phyloP scores from a whole-genome alignment of 257 asterid genomes.

The Solanum medicagineum region DNA sequence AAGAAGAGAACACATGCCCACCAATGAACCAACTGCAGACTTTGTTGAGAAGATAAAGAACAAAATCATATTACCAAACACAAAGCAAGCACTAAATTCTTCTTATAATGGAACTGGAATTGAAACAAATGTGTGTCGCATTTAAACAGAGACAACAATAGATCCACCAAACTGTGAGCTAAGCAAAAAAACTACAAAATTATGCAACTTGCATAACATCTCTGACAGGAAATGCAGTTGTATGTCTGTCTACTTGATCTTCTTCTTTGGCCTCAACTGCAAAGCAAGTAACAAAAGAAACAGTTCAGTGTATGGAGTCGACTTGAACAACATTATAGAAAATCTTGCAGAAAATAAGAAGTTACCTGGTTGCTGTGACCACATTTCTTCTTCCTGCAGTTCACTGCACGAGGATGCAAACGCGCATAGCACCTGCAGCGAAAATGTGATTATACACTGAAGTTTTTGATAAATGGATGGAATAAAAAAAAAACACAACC shows the following conservation, averaged over 20 bases:
- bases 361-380: conserved; percentile 8
- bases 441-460: not conserved
- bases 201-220: not conserved
- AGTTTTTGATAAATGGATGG: not conserved
- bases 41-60: not conserved
- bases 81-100: not conserved
- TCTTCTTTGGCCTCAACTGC: conserved; percentile 14
- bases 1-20: not conserved
- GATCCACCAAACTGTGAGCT: not conserved
- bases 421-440: conserved; percentile 1
- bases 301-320: not conserved
- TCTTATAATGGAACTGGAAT: not conserved
- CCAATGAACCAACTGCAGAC: not conserved
- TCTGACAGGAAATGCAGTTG: not conserved
- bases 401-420: conserved; percentile 3
- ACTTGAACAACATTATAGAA: not conserved
- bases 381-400: conserved; percentile 9
- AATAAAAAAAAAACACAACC: no score
- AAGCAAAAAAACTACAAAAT: not conserved
- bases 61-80: not conserved
- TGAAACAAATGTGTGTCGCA: not conserved
- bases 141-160: not conserved
- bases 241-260: not conserved
- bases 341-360: not conserved
- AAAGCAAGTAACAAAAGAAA: not conserved